Percentiles rank a stretch among this genome's conserved stretches.
phyloP scores from a whole-genome alignment of 805 yeast genomes.

The Tetrapisispora pingtungensis region DNA sequence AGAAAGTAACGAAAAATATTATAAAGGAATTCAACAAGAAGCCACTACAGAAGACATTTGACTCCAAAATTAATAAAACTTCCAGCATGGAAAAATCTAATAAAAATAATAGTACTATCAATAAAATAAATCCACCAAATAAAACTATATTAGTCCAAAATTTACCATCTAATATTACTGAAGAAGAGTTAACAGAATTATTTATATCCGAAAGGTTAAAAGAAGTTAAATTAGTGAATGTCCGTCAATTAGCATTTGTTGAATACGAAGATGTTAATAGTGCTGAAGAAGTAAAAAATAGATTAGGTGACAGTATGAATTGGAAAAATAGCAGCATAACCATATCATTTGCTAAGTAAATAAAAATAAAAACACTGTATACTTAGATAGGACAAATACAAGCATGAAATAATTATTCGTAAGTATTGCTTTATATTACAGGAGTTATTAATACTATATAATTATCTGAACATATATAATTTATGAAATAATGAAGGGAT shows the following conservation, averaged over 20 bases:
- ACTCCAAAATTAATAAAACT: constrained; percentile 1
- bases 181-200: constrained; percentile 32
- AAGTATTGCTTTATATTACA: background rate
- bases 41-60: background rate
- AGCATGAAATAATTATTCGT: background rate
- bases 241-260: constrained; percentile 66
- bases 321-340: constrained; percentile 9
- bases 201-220: constrained; percentile 54
- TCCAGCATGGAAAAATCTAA: constrained; percentile 6
- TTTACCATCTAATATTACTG: constrained; percentile 38
- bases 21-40: constrained; percentile 1
- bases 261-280: constrained; percentile 54
- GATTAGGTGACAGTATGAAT: constrained; percentile 9
- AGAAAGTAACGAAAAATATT: constrained; percentile 4
- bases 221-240: constrained; percentile 55
- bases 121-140: constrained; percentile 49
- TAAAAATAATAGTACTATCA: constrained; percentile 3
- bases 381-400: too few species aligned
- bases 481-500: background rate
- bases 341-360: constrained; percentile 26
- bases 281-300: constrained; percentile 31
- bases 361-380: background rate
- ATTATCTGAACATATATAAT: background rate
- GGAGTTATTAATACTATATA: background rate
- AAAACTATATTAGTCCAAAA: constrained; percentile 58